These are phyloP conservation scores for Salvia hispanica DNA, from an alignment of 257 asterid genomes.

Conservation along the genomic window DNA sequence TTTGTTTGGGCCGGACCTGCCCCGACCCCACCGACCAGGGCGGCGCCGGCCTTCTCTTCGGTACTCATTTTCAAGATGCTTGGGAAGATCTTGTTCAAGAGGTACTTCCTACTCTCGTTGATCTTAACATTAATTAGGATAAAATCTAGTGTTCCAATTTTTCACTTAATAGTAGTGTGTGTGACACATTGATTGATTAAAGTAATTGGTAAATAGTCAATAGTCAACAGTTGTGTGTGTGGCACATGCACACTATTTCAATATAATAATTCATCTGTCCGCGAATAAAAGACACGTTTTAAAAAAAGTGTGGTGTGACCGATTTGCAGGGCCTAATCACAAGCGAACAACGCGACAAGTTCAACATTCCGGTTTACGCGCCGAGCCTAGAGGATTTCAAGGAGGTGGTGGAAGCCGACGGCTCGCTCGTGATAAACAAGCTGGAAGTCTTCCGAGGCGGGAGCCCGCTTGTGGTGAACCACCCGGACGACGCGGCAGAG, in stretches of 20 bases:
- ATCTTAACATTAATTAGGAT: no score
- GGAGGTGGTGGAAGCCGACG: conserved; percentile 84
- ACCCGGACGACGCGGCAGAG: conserved; percentile 79
- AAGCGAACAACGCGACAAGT: conserved; percentile 72
- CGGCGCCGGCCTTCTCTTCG: conserved; percentile 93
- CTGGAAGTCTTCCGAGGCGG: conserved; percentile 85
- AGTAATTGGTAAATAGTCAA: no score
- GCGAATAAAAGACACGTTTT: no score
- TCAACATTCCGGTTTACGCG: conserved; percentile 92
- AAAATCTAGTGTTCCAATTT: no score
- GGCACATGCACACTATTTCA: no score
- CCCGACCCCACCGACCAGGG: conserved; percentile 88
- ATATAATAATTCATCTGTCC: no score
- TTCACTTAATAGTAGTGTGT: no score
- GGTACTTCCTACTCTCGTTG: conserved; percentile 33
- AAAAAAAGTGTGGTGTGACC: no score
- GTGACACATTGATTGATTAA: no score
- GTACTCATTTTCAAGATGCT: conserved; percentile 94
- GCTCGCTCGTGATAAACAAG: conserved; percentile 66
- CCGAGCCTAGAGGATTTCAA: conserved; percentile 87
- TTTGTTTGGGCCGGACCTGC: conserved; percentile 81
- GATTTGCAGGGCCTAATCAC: conserved; percentile 64
- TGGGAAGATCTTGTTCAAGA: conserved; percentile 98
- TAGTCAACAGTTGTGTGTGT: no score
- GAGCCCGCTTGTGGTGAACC: conserved; percentile 86